A percentile compares a stretch with the other conserved stretches of the same genome.
Evolutionary conservation across 768 basidiomycete genomes (phyloP).

Genomic region (Tephrocybe sp.): DNA sequence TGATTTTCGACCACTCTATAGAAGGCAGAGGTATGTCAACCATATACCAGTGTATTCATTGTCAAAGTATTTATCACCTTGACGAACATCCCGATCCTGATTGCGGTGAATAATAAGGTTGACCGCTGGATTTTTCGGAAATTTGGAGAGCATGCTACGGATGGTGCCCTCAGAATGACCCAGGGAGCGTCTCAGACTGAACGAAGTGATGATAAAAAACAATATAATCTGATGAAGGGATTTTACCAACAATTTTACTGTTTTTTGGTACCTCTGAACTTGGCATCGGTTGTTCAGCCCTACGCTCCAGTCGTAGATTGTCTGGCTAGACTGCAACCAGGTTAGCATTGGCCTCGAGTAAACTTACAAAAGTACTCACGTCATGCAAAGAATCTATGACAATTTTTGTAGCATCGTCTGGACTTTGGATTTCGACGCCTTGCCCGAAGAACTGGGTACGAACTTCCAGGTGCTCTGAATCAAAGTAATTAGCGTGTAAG

Average conservation of each 20-base stretch:
- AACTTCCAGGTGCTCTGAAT: neutral
- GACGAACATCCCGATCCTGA: neutral
- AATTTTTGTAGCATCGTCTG: neutral
- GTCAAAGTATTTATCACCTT: neutral
- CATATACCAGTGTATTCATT: neutral
- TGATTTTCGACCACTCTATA: neutral
- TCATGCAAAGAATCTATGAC: neutral
- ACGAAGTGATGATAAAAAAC: neutral
- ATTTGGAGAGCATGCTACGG: neutral
- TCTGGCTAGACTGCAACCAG: neutral
- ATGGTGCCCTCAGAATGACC: neutral
- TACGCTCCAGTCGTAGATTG: neutral
- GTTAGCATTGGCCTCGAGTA: neutral
- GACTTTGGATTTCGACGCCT: neutral
- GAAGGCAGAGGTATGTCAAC: no score
- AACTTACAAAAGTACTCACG: neutral
- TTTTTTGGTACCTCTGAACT: neutral
- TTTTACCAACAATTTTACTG: neutral
- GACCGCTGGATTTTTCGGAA: neutral
- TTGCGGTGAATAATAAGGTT: neutral
- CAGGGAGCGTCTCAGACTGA: neutral
- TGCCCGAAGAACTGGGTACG: neutral
- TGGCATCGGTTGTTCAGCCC: neutral
- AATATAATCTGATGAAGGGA: neutral
- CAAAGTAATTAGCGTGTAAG: neutral